Evolutionary conservation across 148 eudicot genomes (phyloP), one percentile per base, ranked within the genome.

Genomic region (Chenopodium formosanum): DNA sequence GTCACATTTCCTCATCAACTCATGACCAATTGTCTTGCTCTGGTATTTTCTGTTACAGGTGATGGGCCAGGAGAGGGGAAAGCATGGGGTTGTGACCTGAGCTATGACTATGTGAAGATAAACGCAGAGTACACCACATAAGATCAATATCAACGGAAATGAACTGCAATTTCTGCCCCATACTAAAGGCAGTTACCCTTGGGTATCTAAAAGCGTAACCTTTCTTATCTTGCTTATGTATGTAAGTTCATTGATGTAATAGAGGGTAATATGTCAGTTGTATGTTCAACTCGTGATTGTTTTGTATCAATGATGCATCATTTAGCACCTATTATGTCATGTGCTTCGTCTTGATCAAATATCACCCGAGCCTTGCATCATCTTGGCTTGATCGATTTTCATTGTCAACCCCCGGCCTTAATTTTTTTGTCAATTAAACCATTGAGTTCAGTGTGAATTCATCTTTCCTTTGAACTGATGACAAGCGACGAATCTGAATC

Each of bases 71-170:
- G 97, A 80, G 89, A 82, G 68, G 97, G 97, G 40, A 82, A 89
- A 72, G 97, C 99, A 25, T 93, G 97, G 99, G 99, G 99, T 25
- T 95, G 99, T 82, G 99, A 95, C 82, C 83, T 93, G 83, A 95
- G 98, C 82, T 95, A 95, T 52, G 98, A 95, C 82, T 95, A 95
- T 79, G 97, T 95, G 52, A 95, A 92, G 86, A 95, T 92, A 53
- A 95, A 95, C 70, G 98, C 98, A 0, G 94, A 91, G 86, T 95
- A 95, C 87, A 93, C 98, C 13, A 90, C 98, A 9, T 93, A 86
- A 81, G 58, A 73, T 19, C 76, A 72, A 31, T 58, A 74, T 46
- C 22, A 32, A 83, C 23, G 64, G 62, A 48, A 3, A 46, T 53
- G 4, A 72, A 62, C 48, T 46, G 81, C 80, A 14, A 3, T 34